These are phyloP conservation scores for Solanum ahanhuiri DNA, from an alignment of 257 asterid genomes.

Conservation along the genomic window DNA sequence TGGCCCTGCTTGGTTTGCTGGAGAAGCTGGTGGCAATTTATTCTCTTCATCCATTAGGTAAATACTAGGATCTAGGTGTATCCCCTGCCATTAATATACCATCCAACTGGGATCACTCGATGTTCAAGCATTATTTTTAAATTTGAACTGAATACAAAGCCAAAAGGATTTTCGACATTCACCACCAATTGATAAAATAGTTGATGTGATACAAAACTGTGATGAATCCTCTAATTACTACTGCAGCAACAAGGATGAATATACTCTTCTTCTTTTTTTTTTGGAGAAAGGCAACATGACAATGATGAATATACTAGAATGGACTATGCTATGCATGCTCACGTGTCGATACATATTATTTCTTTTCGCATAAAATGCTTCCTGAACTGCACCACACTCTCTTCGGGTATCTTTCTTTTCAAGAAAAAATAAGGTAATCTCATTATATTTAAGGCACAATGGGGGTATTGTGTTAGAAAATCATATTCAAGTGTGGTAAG, in stretches of 20 bases:
- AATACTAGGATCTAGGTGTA: conserved; percentile 97
- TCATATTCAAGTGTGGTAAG: neutral
- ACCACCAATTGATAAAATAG: neutral
- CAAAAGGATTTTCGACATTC: neutral
- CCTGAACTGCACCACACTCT: neutral
- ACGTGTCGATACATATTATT: neutral
- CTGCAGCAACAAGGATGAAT: neutral
- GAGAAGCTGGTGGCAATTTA: conserved; percentile 31
- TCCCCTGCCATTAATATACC: conserved; percentile 54
- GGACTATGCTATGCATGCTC: neutral
- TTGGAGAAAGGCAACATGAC: neutral
- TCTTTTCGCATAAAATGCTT: neutral
- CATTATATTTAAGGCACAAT: neutral
- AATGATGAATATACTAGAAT: neutral
- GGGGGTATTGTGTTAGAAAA: neutral
- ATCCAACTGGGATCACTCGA: neutral
- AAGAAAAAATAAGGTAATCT: neutral
- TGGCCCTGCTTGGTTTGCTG: conserved; percentile 38
- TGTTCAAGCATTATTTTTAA: neutral
- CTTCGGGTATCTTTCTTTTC: neutral
- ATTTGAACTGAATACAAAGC: neutral
- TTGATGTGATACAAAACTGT: neutral
- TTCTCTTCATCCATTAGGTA: conserved; percentile 90
- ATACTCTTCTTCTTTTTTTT: neutral
- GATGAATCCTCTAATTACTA: neutral